Base-by-base conservation (phyloP, 2,329 filamentous ascomycete species). In the Sporothrix brasiliensis region DNA sequence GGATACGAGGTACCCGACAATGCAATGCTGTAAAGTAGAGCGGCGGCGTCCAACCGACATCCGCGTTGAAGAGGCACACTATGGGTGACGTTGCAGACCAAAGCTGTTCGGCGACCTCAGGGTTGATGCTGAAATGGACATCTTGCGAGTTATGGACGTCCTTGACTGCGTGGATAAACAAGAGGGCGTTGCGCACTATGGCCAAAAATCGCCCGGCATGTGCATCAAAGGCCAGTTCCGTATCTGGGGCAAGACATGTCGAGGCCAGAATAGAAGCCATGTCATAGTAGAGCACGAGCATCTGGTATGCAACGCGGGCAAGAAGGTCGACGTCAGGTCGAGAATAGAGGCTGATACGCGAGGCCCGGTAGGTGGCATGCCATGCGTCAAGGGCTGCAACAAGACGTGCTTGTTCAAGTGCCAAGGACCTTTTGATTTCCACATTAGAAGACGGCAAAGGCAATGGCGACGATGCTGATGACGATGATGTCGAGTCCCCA, bases 11-110 rank as follows among this genome's bases (percentile, higher is more conserved):
- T 4, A 67, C 30, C 2, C 65, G 65, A 2, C 65, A 67, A n/a
- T 67, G 65, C 9, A 67, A n/a, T 2, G 65, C 65, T 9, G 65
- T 67, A 24, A 67, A 67, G 30, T 67, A 67, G 10, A 67, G 65
- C 4, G 65, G 65, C 4, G 65, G 65, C 9, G 49, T 67, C 65
- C 65, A 67, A 1, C 65, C 65, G 10, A 67, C 34, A 9, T 67
- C 65, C 1, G 65, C 65, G 21, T 44, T 67, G 50, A 67, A 67
- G 0, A 67, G n/a, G n/a, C 49, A 67, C 11, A 56, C 49, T 1
- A 16, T 21, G n/a, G 49, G 44, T 1, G 30, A 52, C 10, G 65
- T n/a, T 27, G 49, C 65, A 14, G 30, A 27, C 2, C 65, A 50
- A 11, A 44, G 34, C 50, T 54, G 30, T 14, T 52, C 50, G 44